Evolutionary conservation across 169 alveolate species (phyloP).

Genomic region (Theileria parva): DNA sequence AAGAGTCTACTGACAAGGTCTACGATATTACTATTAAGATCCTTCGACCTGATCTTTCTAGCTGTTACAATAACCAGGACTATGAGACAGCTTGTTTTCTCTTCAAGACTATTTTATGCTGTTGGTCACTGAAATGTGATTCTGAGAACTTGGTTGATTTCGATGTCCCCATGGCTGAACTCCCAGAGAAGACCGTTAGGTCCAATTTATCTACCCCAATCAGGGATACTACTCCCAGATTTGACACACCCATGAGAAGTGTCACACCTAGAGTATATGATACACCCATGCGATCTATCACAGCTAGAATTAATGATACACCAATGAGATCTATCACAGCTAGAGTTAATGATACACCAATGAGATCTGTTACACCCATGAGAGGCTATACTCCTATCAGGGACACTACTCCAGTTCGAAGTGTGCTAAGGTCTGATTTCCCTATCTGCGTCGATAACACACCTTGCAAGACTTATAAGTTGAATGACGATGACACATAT

Average conservation of each 20-base stretch:
- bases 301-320: not conserved
- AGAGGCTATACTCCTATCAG: not conserved
- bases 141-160: conserved; percentile 8
- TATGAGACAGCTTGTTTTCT: conserved; percentile 36
- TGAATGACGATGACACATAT: not conserved
- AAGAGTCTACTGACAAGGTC: conserved; percentile 34
- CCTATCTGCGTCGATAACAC: not conserved
- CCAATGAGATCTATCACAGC: not conserved
- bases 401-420: conserved; percentile 10
- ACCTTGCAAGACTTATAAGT: conserved; percentile 2
- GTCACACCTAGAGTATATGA: not conserved
- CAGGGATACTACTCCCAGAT: not conserved
- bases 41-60: conserved; percentile 31
- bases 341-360: not conserved
- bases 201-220: conserved; percentile 13
- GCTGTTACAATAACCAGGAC: conserved; percentile 38
- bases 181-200: not conserved
- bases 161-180: conserved; percentile 10
- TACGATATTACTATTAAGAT: conserved; percentile 35
- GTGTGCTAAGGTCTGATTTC: not conserved
- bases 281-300: not conserved
- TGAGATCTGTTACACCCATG: not conserved
- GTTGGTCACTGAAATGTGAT: conserved; percentile 46
- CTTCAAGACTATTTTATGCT: conserved; percentile 43
- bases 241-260: not conserved